These are phyloP conservation scores for Crucihimalaya himalaica DNA, from an alignment of 345 rosid species.

Conservation along the genomic window DNA sequence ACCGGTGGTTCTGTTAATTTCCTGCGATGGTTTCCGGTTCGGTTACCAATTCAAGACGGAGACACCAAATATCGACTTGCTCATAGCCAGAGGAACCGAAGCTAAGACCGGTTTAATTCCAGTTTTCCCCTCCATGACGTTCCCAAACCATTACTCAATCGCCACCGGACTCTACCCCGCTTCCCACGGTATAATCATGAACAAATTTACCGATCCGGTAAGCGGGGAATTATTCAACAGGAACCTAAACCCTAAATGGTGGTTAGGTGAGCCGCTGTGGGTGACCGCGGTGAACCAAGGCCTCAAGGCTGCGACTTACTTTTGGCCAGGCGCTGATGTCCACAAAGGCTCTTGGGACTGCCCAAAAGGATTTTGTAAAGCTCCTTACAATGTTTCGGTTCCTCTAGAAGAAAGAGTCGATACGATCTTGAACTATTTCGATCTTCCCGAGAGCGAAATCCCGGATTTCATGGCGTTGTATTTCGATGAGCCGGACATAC, in stretches of 20 bases:
- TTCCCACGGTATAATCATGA: conserved; percentile 72
- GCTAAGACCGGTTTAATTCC: conserved; percentile 84
- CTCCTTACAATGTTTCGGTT: conserved; percentile 60
- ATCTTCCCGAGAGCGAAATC: conserved; percentile 59
- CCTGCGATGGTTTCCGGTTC: conserved; percentile 91
- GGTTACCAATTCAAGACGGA: conserved; percentile 87
- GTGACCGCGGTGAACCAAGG: conserved; percentile 81
- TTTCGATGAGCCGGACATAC: conserved; percentile 84
- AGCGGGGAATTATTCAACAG: conserved; percentile 58
- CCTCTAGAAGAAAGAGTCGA: conserved; percentile 81
- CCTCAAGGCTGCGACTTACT: conserved; percentile 69
- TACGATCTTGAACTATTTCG: conserved; percentile 67
- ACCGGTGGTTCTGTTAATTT: conserved; percentile 71
- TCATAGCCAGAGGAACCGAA: conserved; percentile 76
- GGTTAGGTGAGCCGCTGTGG: conserved; percentile 94
- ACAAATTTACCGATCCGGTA: conserved; percentile 62
- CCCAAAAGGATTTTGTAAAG: conserved; percentile 54
- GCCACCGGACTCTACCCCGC: conserved; percentile 95
- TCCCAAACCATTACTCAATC: conserved; percentile 88
- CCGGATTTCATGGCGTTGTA: conserved; percentile 76
- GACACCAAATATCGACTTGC: conserved; percentile 69
- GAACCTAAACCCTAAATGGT: conserved; percentile 87
- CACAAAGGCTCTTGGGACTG: conserved; percentile 82
- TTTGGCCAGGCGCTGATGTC: conserved; percentile 98
- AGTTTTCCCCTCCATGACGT: conserved; percentile 83